Percentiles rank a stretch among this genome's conserved stretches.
Evolutionary conservation across 805 yeast genomes (phyloP).

Genomic region (Candida khao-thaluensis): DNA sequence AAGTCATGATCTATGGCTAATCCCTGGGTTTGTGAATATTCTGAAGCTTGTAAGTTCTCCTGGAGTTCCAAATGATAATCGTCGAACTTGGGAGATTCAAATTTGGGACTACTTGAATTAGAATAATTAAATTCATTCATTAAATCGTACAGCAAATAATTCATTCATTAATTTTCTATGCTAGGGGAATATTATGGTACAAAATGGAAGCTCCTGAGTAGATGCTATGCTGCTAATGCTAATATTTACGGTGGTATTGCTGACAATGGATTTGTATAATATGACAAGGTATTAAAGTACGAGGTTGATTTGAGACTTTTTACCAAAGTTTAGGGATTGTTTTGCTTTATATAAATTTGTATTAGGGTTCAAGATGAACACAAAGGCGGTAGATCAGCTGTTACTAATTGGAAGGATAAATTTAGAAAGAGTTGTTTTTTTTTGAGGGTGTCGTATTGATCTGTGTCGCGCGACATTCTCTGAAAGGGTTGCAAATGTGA

Average conservation of each 20-base stretch:
- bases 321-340: too few species aligned
- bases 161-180: conserved; percentile 2
- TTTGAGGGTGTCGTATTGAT: conserved; percentile 5
- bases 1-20: not conserved
- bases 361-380: too few species aligned
- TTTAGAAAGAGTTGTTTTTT: conserved; percentile 2
- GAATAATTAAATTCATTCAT: conserved; percentile 7
- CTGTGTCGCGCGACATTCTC: conserved; percentile 5
- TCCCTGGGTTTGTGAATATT: conserved; percentile 1
- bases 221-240: too few species aligned
- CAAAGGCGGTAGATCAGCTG: not conserved
- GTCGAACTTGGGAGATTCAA: conserved; percentile 6
- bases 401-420: conserved; percentile 1
- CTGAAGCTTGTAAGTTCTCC: not conserved
- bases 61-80: not conserved
- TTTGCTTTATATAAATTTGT: too few species aligned
- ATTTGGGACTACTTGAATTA: conserved; percentile 3
- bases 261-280: too few species aligned
- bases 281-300: too few species aligned
- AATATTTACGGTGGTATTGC: too few species aligned
- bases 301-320: too few species aligned
- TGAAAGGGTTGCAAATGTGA: too few species aligned
- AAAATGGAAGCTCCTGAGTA: too few species aligned
- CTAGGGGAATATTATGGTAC: too few species aligned
- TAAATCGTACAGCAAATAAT: conserved; percentile 7